Base-by-base conservation (phyloP, 2,329 filamentous ascomycete genomes). In the Fusarium sp. region DNA sequence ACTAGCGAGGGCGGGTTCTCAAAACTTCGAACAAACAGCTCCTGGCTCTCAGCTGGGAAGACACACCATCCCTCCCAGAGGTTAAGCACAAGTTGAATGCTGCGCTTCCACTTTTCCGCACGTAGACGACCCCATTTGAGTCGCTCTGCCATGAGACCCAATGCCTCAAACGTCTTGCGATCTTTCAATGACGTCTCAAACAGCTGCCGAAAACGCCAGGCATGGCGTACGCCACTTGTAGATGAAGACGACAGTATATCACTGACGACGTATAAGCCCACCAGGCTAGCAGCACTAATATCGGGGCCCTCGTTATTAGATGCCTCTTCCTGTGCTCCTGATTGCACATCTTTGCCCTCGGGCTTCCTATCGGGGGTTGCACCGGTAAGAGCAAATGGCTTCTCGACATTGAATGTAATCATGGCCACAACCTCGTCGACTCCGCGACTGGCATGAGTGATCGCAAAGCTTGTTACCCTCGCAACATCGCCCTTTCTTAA, bases 391-490 rank as follows among this genome's bases (percentile, higher is more conserved):
- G 89, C 86, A 58, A 96, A 88, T 0, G 96, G 96, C 50, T 85
- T 88, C 60, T 91, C 84, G 33, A 98, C 84, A 72, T 99, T 98
- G 2, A 89, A 85, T 1, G 97, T 87, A 36, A 98, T 89, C 79
- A 97, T 88, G 48, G 95, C 88, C n/a, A 97, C 94, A 35, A 97
- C 90, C 80, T 98, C 96, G 67, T 96, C 92, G 14, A 93, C 91
- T 17, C 94, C 96, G 20, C 89, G 86, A 37, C 91, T 92, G 3
- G 94, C 92, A 76, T 98, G 93, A 4, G 90, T 90, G 56, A 98
- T 93, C 14, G 94, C 94, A 78, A 98, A 97, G 5, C 91, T 87
- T 2, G 94, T 95, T 4, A 97, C 85, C 7, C 94, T 87, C 2
- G 93, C 94, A 43, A 98, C 88, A 74, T 98, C 93, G 4, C 93